phyloP scores from a whole-genome alignment of 768 basidiomycete genomes.

The Pholiota microspora region DNA sequence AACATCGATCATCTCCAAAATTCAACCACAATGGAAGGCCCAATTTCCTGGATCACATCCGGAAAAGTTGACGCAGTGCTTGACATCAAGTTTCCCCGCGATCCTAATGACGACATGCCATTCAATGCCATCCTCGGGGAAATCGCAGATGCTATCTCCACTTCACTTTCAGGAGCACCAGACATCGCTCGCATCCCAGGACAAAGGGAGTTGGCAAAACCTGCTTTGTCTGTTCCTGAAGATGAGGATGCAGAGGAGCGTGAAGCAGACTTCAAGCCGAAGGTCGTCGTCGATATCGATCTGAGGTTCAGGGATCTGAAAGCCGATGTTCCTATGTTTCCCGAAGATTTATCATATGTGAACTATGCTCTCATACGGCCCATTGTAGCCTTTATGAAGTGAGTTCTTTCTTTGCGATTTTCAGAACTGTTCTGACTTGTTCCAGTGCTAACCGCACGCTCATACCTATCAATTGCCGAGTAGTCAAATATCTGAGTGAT shows the following conservation, averaged over 20 bases:
- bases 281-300: constrained; percentile 87
- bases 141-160: constrained; percentile 86
- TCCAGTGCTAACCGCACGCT: constrained; percentile 87
- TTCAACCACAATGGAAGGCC: constrained; percentile 77
- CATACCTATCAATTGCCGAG: constrained; percentile 89
- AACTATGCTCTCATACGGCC: constrained; percentile 92
- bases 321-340: constrained; percentile 91
- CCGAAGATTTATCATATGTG: constrained; percentile 83
- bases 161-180: constrained; percentile 45
- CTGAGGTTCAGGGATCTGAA: constrained; percentile 93
- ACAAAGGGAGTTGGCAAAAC: constrained; percentile 82
- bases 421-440: constrained; percentile 9
- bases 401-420: constrained; percentile 25
- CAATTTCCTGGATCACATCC: constrained; percentile 96
- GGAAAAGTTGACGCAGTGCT: constrained; percentile 96
- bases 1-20: constrained; percentile 94
- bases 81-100: constrained; percentile 95
- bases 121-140: constrained; percentile 86
- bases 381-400: constrained; percentile 99
- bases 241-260: constrained; percentile 31
- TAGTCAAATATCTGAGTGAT: constrained; percentile 78
- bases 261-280: constrained; percentile 37
- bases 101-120: constrained; percentile 62
- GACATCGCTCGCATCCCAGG: constrained; percentile 70
- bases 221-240: constrained; percentile 75